Base-by-base conservation (phyloP, 169 alveolate genomes). In the Plasmodium cynomolgi region DNA sequence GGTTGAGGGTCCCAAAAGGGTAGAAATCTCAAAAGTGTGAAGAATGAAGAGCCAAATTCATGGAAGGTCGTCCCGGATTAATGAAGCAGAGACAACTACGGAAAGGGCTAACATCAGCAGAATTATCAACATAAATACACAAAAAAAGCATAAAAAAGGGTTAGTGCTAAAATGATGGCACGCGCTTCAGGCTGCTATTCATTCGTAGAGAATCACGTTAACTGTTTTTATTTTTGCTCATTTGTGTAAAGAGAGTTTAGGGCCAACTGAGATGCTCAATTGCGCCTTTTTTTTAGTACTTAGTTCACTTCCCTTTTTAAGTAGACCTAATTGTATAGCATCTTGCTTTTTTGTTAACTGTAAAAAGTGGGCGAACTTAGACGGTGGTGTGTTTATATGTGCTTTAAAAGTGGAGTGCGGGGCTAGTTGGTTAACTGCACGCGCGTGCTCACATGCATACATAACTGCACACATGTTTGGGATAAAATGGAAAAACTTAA, bases 21-120 rank as follows among this genome's bases (percentile, higher is more conserved):
- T 68, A 68, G 39, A 68, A 68, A 68, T 68, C 41, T 68, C 77
- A 68, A 62, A 62, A 20, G 77, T 68, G 37, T 68, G 77, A 68
- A 5, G 77, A 26, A 68, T 68, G n/a, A 7, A 68, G 39, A 26
- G 77, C 17, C 41, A 68, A 68, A 68, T 23, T 68, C 6, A 68
- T 68, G 31, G 77, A 68, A 68, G 17, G 17, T 3, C 37, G 77
- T 26, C 77, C 77, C 15, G 31, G 34, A 68, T 68, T 68, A 8
- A 68, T 68, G 37, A 23, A 68, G 37, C 17, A 68, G 13, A 3
- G 39, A 68, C 17, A 68, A 26, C 41, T 23, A 68, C n/a, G 2
- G 4, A 68, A 68, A 68, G n/a, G 6, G 37, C 20, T 8, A 68
- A 68, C 4, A 68, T 29, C n/a, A 23, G 41, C 6, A 29, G 31